Evolutionary conservation across 176 grass and related monocot species (phyloP).

Genomic region (Raddia distichophylla): DNA sequence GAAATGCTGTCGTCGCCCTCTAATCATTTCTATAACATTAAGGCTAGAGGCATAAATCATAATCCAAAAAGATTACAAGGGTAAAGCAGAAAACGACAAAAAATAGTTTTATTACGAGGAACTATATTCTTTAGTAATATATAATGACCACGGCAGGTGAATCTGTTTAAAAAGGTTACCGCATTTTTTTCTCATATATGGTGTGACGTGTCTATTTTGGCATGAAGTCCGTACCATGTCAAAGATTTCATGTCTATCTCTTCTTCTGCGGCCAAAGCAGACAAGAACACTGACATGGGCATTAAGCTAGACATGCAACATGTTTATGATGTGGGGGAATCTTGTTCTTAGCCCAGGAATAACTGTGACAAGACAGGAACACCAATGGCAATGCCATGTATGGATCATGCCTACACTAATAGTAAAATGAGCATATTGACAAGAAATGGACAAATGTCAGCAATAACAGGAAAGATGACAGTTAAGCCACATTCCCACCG

Average conservation of each 20-base stretch:
- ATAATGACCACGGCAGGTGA: background rate
- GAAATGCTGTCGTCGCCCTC: no score
- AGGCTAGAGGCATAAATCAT: no score
- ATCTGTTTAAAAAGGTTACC: background rate
- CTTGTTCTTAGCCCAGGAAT: background rate
- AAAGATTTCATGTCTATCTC: background rate
- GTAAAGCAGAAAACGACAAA: no score
- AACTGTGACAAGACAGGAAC: background rate
- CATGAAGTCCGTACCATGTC: background rate
- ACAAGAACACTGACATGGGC: conserved; percentile 4
- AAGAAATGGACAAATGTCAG: background rate
- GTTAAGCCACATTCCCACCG: background rate
- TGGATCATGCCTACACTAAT: background rate
- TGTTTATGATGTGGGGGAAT: conserved; percentile 8
- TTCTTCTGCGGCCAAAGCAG: background rate
- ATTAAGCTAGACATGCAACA: background rate
- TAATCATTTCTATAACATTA: no score
- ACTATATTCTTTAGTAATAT: background rate
- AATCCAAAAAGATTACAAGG: no score
- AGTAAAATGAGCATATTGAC: background rate
- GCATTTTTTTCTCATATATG: background rate
- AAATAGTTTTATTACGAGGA: no score
- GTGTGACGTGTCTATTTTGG: background rate
- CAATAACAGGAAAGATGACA: background rate
- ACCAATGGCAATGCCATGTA: background rate